phyloP scores from a whole-genome alignment of 2,329 filamentous ascomycete species.

The Lachnellula hyalina region DNA sequence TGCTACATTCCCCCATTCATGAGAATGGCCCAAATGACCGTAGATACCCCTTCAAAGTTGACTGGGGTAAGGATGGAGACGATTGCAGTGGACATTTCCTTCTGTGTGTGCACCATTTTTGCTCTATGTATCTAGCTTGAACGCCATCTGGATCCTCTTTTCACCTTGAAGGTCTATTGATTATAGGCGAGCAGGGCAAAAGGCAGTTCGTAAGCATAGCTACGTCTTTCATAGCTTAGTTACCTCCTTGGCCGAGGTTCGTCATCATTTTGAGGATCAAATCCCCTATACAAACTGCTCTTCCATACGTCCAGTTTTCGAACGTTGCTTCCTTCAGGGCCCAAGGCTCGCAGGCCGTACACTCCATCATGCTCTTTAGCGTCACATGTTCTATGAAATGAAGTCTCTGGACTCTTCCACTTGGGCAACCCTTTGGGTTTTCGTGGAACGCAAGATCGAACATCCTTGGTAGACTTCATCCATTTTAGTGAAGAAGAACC shows the following conservation, averaged over 20 bases:
- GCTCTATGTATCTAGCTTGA: conserved; percentile 7
- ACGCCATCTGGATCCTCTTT: neutral
- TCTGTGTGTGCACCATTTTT: neutral
- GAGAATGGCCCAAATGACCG: too few relatives aligned
- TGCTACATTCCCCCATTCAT: too few relatives aligned
- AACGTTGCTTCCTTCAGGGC: conserved; percentile 18
- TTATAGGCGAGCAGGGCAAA: neutral
- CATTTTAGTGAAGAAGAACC: conserved; percentile 23
- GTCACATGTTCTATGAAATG: conserved; percentile 12
- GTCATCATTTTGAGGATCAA: conserved; percentile 28
- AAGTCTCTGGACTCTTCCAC: conserved; percentile 11
- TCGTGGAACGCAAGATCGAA: conserved; percentile 18
- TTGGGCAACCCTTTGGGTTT: conserved; percentile 8
- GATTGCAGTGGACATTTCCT: too few relatives aligned
- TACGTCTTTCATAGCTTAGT: conserved; percentile 36
- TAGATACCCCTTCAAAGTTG: too few relatives aligned
- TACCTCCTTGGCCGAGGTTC: conserved; percentile 36
- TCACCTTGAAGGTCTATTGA: neutral
- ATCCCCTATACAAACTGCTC: conserved; percentile 24
- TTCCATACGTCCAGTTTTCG: conserved; percentile 19
- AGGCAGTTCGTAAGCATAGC: conserved; percentile 33
- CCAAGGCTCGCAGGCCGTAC: conserved; percentile 5
- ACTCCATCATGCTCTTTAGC: conserved; percentile 11
- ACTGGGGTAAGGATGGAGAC: too few relatives aligned
- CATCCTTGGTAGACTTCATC: conserved; percentile 6